Base-by-base conservation (phyloP, 192 early-diverging fungal species). In the Thamnidium elegans region DNA sequence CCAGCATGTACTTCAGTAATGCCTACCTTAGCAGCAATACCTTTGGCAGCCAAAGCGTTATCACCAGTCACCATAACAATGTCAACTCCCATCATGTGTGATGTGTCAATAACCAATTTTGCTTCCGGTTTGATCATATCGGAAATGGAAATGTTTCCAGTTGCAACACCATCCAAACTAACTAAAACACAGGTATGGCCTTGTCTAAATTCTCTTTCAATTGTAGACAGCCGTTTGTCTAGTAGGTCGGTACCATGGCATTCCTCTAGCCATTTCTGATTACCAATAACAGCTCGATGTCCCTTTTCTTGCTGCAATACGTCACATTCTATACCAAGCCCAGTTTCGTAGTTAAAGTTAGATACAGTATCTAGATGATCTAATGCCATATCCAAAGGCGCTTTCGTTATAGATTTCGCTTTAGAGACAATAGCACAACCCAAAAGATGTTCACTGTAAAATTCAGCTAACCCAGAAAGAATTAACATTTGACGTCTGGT, bases 61-160 rank as follows among this genome's bases (percentile, higher is more conserved):
- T 97, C 96, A 21, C 95, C 96, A 0, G 96, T 99, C 5, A 96
- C 88, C 92, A 98, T 96, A 8, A 86, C 83, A 42, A 88, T 86
- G 45, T 86, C 78, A 50, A 26, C 3, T 26, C n/a, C n/a, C 89
- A 95, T 86, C 11, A 52, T 44, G 58, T 85, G 78, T 60, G 97
- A 78, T 15, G 86, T 85, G 11, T 80, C 79, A 0, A 98, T 79
- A 0, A 89, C 82, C 7, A 82, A 67, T 19, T 78, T 78, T 3
- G 93, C 76, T 69, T 94, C 92, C 3, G 93, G 88, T 30, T 91
- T 91, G 65, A 96, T 68, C 4, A 76, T 79, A 67, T 98, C 96
- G 11, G 93, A 82, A 13, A 98, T 79, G 5, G 92, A 89, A 56
- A 94, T 73, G 69, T 85, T 81, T 0, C 91, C 90, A 1, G 83